Evolutionary conservation across 345 rosid genomes (phyloP).

Genomic region (Arabidopsis suecica): DNA sequence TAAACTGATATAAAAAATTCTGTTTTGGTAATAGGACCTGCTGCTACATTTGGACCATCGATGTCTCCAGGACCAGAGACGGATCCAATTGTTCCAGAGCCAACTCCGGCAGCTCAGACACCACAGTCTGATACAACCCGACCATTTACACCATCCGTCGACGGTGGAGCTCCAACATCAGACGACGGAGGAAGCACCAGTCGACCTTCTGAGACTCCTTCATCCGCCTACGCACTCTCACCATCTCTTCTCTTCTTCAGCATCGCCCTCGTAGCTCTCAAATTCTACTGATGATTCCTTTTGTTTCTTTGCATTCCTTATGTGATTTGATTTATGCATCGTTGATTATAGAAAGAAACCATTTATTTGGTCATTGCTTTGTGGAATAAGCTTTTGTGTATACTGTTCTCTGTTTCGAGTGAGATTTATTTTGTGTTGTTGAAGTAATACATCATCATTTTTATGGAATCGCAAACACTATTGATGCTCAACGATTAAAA

Average conservation of each 20-base stretch:
- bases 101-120: constrained; percentile 57
- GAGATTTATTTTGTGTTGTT: constrained; percentile 25
- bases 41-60: constrained; percentile 52
- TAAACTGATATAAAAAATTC: background rate
- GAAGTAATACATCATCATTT: constrained; percentile 12
- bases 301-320: background rate
- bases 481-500: constrained; percentile 19
- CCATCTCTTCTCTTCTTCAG: constrained; percentile 56
- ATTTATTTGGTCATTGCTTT: constrained; percentile 28
- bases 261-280: constrained; percentile 51
- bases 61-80: constrained; percentile 56
- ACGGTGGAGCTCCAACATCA: constrained; percentile 49
- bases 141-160: constrained; percentile 57
- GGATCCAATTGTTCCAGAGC: constrained; percentile 63
- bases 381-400: constrained; percentile 28
- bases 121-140: constrained; percentile 62
- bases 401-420: constrained; percentile 29
- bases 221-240: constrained; percentile 54
- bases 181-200: constrained; percentile 55
- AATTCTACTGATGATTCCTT: constrained; percentile 47
- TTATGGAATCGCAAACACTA: background rate
- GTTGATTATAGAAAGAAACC: background rate
- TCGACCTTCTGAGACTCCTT: constrained; percentile 60
- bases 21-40: constrained; percentile 55
- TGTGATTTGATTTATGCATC: constrained; percentile 22